These are phyloP conservation scores for Yamagishiella unicocca DNA, from an alignment of 139 green algal species.

Conservation along the genomic window DNA sequence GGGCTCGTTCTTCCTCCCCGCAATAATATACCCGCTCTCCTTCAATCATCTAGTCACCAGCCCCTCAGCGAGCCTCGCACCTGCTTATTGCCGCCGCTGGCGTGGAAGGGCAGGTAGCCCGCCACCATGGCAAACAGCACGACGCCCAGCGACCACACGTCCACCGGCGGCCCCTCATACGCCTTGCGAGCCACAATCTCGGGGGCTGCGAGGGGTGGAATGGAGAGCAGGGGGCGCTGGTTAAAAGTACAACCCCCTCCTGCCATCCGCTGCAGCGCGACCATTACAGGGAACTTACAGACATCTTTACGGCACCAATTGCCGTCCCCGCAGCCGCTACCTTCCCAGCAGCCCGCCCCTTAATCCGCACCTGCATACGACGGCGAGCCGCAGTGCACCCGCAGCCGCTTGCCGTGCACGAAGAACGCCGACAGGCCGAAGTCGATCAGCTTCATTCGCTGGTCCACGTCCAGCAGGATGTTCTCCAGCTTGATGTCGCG, in stretches of 20 bases:
- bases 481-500: conserved; percentile 77
- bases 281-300: too few species aligned
- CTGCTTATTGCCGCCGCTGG: conserved; percentile 72
- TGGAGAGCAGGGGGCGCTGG: too few species aligned
- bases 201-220: conserved; percentile 57
- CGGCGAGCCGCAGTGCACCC: conserved; percentile 77
- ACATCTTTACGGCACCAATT: too few species aligned
- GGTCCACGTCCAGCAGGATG: conserved; percentile 81
- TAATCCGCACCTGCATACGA: conserved; percentile 65
- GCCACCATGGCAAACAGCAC: conserved; percentile 92
- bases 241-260: too few species aligned
- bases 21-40: too few species aligned
- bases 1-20: too few species aligned
- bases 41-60: too few species aligned
- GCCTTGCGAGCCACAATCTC: conserved; percentile 77
- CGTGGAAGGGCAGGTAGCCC: conserved; percentile 88
- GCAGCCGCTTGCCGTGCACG: conserved; percentile 66
- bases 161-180: conserved; percentile 75
- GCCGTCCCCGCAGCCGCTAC: too few species aligned
- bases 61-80: too few species aligned
- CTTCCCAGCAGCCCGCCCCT: too few species aligned
- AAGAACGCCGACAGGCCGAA: conserved; percentile 83
- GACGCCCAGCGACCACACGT: conserved; percentile 89
- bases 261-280: too few species aligned
- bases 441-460: conserved; percentile 82